A percentile compares a stretch with the other conserved stretches of the same genome.
Evolutionary conservation across 768 basidiomycete genomes (phyloP).

Genomic region (Mycena venus): DNA sequence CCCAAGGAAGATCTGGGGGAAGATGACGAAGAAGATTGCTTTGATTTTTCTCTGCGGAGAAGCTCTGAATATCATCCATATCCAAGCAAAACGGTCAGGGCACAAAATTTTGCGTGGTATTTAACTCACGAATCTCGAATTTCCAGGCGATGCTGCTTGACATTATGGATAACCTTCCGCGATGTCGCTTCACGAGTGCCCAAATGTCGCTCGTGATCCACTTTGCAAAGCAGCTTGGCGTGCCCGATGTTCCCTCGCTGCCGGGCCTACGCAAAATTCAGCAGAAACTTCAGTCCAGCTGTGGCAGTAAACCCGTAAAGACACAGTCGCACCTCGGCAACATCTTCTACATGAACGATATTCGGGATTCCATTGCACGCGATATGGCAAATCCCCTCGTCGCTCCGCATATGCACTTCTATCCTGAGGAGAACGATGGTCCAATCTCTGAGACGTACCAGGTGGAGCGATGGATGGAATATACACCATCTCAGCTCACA

Average conservation of each 20-base stretch:
- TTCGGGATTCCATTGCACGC: background rate
- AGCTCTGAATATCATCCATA: too few relatives aligned
- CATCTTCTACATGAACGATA: too few relatives aligned
- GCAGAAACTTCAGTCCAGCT: background rate
- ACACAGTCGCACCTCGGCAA: background rate
- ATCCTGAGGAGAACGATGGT: background rate
- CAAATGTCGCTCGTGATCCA: background rate
- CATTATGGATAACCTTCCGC: background rate
- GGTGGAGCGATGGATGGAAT: slow-evolving; percentile 26
- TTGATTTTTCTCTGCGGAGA: too few relatives aligned
- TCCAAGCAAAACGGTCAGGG: too few relatives aligned
- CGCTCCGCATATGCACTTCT: slow-evolving; percentile 20
- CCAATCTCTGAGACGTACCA: slow-evolving; percentile 32
- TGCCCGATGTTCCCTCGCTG: background rate
- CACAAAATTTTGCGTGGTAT: background rate
- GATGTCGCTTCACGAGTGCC: background rate
- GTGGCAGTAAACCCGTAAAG: background rate
- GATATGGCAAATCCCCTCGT: background rate
- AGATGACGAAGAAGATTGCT: too few relatives aligned
- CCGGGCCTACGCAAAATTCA: background rate
- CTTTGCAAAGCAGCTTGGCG: background rate
- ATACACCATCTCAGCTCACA: too few relatives aligned
- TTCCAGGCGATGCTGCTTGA: background rate
- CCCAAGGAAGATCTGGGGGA: too few relatives aligned
- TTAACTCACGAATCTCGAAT: background rate